phyloP scores from a whole-genome alignment of 2,329 filamentous ascomycete genomes.

The Zymoseptoria passerinii region DNA sequence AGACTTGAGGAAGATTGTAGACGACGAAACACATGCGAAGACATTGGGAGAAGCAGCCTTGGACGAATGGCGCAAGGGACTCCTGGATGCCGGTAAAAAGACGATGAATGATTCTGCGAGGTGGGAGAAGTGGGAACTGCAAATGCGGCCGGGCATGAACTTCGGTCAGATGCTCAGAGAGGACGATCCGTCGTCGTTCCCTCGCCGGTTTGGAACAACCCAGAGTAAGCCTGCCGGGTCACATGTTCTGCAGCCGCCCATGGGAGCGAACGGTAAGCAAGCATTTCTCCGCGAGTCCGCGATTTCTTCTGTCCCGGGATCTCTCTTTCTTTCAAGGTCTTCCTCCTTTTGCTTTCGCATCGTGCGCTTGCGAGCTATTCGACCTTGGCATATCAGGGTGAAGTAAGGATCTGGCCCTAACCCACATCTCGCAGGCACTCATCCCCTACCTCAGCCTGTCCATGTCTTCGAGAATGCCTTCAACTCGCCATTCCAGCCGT shows the following conservation, averaged over 20 bases:
- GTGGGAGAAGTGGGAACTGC: constrained; percentile 66
- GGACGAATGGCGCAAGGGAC: constrained; percentile 73
- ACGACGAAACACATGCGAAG: constrained; percentile 51
- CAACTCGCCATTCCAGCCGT: not conserved
- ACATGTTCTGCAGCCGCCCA: constrained; percentile 9
- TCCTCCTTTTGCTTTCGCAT: not conserved
- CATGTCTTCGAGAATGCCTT: constrained; percentile 19
- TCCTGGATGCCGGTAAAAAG: constrained; percentile 55
- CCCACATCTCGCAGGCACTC: constrained; percentile 16
- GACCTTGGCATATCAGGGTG: not conserved
- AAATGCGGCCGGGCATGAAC: constrained; percentile 21
- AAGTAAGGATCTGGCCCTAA: constrained; percentile 6
- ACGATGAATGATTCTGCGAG: constrained; percentile 53
- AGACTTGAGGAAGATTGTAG: constrained; percentile 55
- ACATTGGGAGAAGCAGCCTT: constrained; percentile 58
- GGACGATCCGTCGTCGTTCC: constrained; percentile 27
- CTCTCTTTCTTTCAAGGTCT: not conserved
- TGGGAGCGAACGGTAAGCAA: constrained; percentile 23
- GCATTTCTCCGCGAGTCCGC: constrained; percentile 2
- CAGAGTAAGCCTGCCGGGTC: constrained; percentile 19
- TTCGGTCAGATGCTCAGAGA: constrained; percentile 25
- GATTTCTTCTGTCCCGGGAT: not conserved
- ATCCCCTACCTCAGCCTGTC: constrained; percentile 24
- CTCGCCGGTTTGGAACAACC: constrained; percentile 12
- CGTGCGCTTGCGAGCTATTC: not conserved